Conservation (phyloP, 2,329 filamentous ascomycete genomes). For the Boeremia lycopersici region DNA sequence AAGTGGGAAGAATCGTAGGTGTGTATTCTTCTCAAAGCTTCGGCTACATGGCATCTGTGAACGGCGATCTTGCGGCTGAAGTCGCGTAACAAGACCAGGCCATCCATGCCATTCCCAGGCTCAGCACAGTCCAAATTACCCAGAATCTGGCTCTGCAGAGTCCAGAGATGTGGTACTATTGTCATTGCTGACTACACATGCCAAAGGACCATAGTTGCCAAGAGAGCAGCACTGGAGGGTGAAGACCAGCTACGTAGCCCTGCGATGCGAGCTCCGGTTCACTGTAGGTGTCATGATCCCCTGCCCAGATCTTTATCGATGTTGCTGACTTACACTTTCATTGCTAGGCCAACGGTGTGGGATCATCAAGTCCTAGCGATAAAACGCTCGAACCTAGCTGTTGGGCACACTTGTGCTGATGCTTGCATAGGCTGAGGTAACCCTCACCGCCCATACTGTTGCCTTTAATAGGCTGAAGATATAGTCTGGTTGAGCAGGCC, state of each 20-base stretch:
- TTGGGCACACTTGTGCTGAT: background rate
- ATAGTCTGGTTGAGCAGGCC: too few relatives aligned
- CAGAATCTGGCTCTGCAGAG: background rate
- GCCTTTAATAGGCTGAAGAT: background rate
- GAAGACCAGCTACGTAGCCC: background rate
- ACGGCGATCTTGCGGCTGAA: background rate
- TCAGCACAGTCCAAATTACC: background rate
- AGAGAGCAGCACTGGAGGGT: background rate
- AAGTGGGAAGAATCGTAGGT: background rate
- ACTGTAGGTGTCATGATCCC: background rate
- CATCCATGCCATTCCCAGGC: background rate
- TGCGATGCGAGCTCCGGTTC: background rate
- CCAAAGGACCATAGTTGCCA: background rate
- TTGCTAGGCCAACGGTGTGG: background rate
- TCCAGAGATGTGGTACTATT: background rate
- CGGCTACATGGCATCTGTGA: background rate
- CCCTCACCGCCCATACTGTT: background rate
- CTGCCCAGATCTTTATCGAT: background rate
- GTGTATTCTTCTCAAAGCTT: background rate
- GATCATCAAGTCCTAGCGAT: background rate
- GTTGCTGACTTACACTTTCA: background rate
- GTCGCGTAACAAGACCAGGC: background rate
- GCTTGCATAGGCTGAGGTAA: background rate
- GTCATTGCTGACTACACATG: constrained; percentile 1
- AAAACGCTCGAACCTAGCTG: background rate